Conservation (phyloP, 805 yeast species). For the Saturnispora zaruensis region DNA sequence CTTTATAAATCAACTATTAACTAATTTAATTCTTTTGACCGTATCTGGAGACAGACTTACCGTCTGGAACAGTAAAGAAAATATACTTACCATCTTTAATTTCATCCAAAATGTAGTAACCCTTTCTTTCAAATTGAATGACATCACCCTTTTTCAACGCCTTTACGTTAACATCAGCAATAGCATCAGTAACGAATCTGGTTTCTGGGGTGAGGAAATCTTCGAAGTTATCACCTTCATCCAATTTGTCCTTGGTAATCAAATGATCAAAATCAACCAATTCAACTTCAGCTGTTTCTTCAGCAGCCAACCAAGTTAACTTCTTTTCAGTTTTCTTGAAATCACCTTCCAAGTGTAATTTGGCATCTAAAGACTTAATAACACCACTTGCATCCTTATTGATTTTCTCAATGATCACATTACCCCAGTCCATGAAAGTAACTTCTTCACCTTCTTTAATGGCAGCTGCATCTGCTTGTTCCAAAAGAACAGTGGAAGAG, state of each 20-base stretch:
- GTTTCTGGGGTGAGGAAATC: slow-evolving; percentile 85
- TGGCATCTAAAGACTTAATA: slow-evolving; percentile 62
- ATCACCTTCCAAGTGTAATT: slow-evolving; percentile 87
- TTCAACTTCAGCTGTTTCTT: slow-evolving; percentile 62
- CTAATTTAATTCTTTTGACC: slow-evolving; percentile 46
- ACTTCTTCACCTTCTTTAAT: slow-evolving; percentile 78
- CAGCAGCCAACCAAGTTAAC: slow-evolving; percentile 88
- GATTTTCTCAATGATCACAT: slow-evolving; percentile 68
- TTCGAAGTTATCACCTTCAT: slow-evolving; percentile 88
- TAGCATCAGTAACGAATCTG: slow-evolving; percentile 69
- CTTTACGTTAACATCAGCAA: slow-evolving; percentile 73
- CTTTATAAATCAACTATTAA: not conserved
- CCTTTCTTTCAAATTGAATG: slow-evolving; percentile 95
- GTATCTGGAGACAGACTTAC: slow-evolving; percentile 70
- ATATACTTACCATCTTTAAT: slow-evolving; percentile 54
- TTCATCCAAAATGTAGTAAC: slow-evolving; percentile 79
- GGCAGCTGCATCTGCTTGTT: slow-evolving; percentile 73
- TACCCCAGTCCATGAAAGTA: slow-evolving; percentile 99
- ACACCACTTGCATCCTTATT: slow-evolving; percentile 46
- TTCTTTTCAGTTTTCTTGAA: slow-evolving; percentile 94
- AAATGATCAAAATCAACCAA: slow-evolving; percentile 90
- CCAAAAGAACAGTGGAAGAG: slow-evolving; percentile 58
- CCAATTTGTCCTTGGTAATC: slow-evolving; percentile 89
- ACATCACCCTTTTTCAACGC: slow-evolving; percentile 77
- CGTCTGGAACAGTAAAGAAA: slow-evolving; percentile 93